Evolutionary conservation across 163 green algal genomes (phyloP), one percentile per base, ranked within the genome.

Genomic region (Botryococcus braunii): DNA sequence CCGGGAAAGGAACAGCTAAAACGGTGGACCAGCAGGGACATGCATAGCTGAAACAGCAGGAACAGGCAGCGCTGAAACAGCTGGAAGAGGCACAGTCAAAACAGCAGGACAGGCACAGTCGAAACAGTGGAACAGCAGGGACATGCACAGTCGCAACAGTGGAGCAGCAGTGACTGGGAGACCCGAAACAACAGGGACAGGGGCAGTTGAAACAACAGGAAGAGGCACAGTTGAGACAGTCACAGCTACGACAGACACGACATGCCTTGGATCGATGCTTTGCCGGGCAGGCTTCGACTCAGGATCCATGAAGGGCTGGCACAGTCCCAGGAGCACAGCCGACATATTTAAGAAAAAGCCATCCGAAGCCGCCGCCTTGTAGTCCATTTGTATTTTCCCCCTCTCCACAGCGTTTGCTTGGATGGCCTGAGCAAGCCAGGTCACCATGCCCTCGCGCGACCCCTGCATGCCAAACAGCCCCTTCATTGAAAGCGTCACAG

Each of bases 271-370:
- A 56, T 91, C 74, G n/a, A 96, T 74, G 57, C 84, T 83, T 50
- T 80, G 77, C 79, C 82, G 89, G 36, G 85, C 84, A 69, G 93
- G 92, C 29, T 70, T 73, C 13, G 65, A 75, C 9, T 69, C 52
- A 13, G 84, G 79, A 68, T 96, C 86, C 39, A 97, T 23, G 72
- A 98, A 98, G 9, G 93, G 93, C 36, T 86, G 82, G 68, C 86
- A 96, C 67, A 97, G 73, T 65, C 84, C 79, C 39, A 98, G 78
- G 75, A 97, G 68, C 65, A 96, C 84, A 9, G 73, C 73, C 3
- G 76, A 70, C 21, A 97, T 71, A 78, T 96, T 98, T 36, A 91
- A 43, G 61, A 94, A 91, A 70, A 96, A 95, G 46, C 89, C 87
- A 63, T 97, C 74, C 5, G 79, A 83, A 21, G 82, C 77, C 3